A percentile compares a stretch with the other conserved stretches of the same genome.
phyloP scores from a whole-genome alignment of 176 grass and related monocot genomes.

The Oryza rufipogon region DNA sequence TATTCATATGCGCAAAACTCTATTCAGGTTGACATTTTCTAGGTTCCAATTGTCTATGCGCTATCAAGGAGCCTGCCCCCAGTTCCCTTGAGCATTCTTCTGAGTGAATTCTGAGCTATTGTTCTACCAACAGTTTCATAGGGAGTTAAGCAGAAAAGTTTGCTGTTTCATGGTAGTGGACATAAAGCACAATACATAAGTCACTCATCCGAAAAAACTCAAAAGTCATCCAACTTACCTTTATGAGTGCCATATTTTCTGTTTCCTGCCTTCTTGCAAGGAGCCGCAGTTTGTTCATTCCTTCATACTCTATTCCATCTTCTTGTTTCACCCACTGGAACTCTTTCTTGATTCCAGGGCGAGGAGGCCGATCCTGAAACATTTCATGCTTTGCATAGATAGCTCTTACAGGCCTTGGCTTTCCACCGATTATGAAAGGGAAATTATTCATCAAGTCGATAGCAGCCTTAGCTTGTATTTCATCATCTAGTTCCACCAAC shows the following conservation, averaged over 20 bases:
- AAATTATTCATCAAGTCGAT: slow-evolving; percentile 54
- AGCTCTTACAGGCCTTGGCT: slow-evolving; percentile 64
- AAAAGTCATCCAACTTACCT: slow-evolving; percentile 47
- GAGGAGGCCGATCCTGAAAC: slow-evolving; percentile 50
- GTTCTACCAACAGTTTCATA: background rate
- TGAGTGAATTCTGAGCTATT: background rate
- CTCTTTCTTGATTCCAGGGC: slow-evolving; percentile 47
- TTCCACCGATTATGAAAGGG: slow-evolving; percentile 68
- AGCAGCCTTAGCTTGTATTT: slow-evolving; percentile 38
- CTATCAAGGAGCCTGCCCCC: background rate
- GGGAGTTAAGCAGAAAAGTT: background rate
- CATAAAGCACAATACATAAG: background rate
- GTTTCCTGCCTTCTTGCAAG: slow-evolving; percentile 56
- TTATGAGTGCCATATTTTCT: slow-evolving; percentile 57
- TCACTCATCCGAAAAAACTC: background rate
- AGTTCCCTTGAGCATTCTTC: background rate
- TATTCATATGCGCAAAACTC: background rate
- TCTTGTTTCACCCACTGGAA: slow-evolving; percentile 45
- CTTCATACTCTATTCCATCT: slow-evolving; percentile 39
- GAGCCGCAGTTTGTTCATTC: slow-evolving; percentile 34
- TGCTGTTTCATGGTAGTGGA: background rate
- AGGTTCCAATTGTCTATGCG: background rate
- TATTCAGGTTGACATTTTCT: background rate
- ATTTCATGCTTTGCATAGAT: slow-evolving; percentile 36
- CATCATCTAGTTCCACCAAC: slow-evolving; percentile 50